Evolutionary conservation across 352 stramenopile species (phyloP).

Genomic region (Globisporangium spinosum): DNA sequence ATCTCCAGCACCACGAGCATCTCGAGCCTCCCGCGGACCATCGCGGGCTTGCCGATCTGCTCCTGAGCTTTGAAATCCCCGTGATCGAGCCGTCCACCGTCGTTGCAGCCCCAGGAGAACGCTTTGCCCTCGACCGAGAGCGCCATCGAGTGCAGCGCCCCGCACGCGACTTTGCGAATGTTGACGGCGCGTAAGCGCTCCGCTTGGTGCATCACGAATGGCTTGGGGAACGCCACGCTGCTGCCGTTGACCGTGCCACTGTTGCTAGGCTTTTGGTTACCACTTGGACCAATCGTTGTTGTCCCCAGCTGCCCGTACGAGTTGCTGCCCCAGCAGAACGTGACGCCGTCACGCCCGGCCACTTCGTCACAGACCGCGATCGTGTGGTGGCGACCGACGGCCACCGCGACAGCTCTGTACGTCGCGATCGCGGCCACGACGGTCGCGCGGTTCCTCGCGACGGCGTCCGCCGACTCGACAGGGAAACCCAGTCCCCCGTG

Average conservation of each 20-base stretch:
- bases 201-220: slow-evolving; percentile 57
- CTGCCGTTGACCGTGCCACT: slow-evolving; percentile 12
- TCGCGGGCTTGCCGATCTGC: slow-evolving; percentile 26
- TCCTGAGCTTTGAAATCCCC: slow-evolving; percentile 14
- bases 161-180: slow-evolving; percentile 83
- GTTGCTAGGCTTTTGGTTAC: slow-evolving; percentile 9
- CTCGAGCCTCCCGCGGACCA: slow-evolving; percentile 33
- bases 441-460: slow-evolving; percentile 49
- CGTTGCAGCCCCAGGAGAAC: slow-evolving; percentile 93
- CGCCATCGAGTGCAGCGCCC: slow-evolving; percentile 89
- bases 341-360: slow-evolving; percentile 53
- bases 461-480: slow-evolving; percentile 37
- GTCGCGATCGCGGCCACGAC: slow-evolving; percentile 52
- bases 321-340: slow-evolving; percentile 79
- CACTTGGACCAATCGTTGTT: neutral
- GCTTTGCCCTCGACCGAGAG: slow-evolving; percentile 83
- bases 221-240: slow-evolving; percentile 37
- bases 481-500: slow-evolving; percentile 73
- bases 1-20: slow-evolving; percentile 42
- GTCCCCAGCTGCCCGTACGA: slow-evolving; percentile 63
- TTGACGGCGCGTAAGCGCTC: slow-evolving; percentile 39
- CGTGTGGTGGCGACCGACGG: slow-evolving; percentile 59
- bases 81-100: slow-evolving; percentile 71
- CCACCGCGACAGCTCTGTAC: slow-evolving; percentile 52
- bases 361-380: slow-evolving; percentile 68